A percentile compares a stretch with the other conserved stretches of the same genome.
Evolutionary conservation across 495 filamentous ascomycete genomes (phyloP).

Genomic region (Achaetomiella virescens): DNA sequence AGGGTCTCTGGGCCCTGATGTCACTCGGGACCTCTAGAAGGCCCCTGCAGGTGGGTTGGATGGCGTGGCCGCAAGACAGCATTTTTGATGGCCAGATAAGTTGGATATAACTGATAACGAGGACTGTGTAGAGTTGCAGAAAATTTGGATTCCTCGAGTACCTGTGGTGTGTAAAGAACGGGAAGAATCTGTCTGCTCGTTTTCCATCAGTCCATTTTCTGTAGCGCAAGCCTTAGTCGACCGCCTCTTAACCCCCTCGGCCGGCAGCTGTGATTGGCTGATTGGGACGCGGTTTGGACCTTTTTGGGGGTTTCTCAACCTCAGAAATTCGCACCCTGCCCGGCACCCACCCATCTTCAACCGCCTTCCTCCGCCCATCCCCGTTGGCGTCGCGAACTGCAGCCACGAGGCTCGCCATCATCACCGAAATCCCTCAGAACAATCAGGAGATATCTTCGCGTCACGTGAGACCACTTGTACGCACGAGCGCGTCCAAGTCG

Average conservation of each 20-base stretch:
- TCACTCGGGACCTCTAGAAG: too few species aligned
- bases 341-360: conserved; percentile 28
- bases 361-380: conserved; percentile 12
- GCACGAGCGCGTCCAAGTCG: conserved; percentile 33
- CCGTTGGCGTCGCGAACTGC: conserved; percentile 12
- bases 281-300: conserved; percentile 26
- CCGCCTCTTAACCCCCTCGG: conserved; percentile 19
- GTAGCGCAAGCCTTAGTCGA: background rate
- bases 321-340: conserved; percentile 31
- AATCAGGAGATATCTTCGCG: background rate
- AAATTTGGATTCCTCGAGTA: too few species aligned
- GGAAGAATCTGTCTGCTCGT: too few species aligned
- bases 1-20: too few species aligned
- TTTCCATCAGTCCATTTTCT: background rate
- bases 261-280: conserved; percentile 26
- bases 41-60: too few species aligned
- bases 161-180: too few species aligned
- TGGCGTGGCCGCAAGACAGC: too few species aligned
- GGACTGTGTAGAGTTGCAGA: too few species aligned
- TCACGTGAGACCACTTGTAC: conserved; percentile 4
- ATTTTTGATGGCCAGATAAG: too few species aligned
- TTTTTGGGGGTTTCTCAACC: conserved; percentile 26
- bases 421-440: conserved; percentile 14
- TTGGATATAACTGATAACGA: too few species aligned
- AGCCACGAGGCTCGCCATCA: conserved; percentile 21